A percentile compares a stretch with the other conserved stretches of the same genome.
phyloP scores from a whole-genome alignment of 2,329 filamentous ascomycete genomes.

The Stachybotrys chartarum region DNA sequence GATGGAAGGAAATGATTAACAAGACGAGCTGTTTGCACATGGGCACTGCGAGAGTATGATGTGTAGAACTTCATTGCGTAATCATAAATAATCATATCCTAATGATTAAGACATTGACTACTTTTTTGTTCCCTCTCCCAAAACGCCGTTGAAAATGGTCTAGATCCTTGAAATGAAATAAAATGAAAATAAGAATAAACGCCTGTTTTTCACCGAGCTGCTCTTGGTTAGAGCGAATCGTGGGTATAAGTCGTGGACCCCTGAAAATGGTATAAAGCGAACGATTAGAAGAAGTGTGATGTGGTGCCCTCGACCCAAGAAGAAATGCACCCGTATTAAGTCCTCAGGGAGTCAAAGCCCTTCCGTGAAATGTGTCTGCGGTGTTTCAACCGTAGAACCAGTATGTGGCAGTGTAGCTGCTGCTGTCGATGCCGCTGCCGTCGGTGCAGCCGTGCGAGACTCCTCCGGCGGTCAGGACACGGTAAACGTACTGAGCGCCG shows the following conservation, averaged over 20 bases:
- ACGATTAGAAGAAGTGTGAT: conserved; percentile 5
- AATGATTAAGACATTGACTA: neutral
- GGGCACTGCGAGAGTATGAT: neutral
- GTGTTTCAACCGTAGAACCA: conserved; percentile 42
- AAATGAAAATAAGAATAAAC: neutral
- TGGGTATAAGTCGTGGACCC: neutral
- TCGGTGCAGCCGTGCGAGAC: conserved; percentile 33
- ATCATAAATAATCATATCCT: neutral
- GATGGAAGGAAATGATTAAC: neutral
- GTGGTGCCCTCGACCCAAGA: neutral
- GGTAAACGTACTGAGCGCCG: conserved; percentile 39
- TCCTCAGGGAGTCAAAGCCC: neutral
- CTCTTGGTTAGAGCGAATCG: neutral
- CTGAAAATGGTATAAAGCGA: conserved; percentile 4
- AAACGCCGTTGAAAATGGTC: neutral
- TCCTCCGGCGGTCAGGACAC: conserved; percentile 48
- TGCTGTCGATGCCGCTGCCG: conserved; percentile 36
- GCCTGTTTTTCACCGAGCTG: neutral
- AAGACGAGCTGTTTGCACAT: neutral
- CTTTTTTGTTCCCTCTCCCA: neutral
- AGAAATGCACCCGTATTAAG: neutral
- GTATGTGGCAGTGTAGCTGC: conserved; percentile 50
- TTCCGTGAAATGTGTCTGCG: neutral
- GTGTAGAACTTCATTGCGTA: neutral
- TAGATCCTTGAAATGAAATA: conserved; percentile 1